phyloP scores from a whole-genome alignment of 2,329 filamentous ascomycete genomes.

The Epichloe amarillans region DNA sequence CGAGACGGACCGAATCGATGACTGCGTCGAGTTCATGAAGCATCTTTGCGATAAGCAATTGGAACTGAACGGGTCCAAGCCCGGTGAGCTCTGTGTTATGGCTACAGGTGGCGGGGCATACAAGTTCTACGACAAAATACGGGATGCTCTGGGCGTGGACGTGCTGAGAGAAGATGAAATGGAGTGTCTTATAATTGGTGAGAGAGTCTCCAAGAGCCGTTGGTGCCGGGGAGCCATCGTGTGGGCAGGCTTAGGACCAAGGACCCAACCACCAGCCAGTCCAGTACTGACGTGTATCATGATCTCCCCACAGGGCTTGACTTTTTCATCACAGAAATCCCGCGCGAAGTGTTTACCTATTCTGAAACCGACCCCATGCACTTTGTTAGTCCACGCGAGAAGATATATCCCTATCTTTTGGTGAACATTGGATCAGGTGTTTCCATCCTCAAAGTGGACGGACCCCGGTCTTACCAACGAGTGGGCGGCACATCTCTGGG shows the following conservation, averaged over 20 bases:
- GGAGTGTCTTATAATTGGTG: conserved; percentile 93
- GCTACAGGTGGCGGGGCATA: conserved; percentile 92
- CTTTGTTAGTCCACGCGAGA: conserved; percentile 65
- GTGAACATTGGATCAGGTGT: conserved; percentile 98
- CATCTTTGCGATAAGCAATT: conserved; percentile 73
- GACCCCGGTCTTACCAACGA: conserved; percentile 72
- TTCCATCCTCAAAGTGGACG: conserved; percentile 92
- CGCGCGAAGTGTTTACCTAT: conserved; percentile 93
- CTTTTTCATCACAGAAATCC: conserved; percentile 99
- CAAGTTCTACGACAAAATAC: conserved; percentile 91
- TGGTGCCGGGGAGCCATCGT: not conserved
- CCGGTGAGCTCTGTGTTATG: conserved; percentile 74
- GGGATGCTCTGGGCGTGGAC: conserved; percentile 69
- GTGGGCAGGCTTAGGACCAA: not conserved
- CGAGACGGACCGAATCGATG: conserved; percentile 87
- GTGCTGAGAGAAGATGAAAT: conserved; percentile 93
- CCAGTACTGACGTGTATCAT: not conserved
- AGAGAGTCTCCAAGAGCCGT: conserved; percentile 10
- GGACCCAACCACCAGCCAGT: not conserved
- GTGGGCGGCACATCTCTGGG: conserved; percentile 92
- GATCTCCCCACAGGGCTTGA: conserved; percentile 54
- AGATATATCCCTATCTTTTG: conserved; percentile 87
- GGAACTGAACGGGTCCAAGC: conserved; percentile 56
- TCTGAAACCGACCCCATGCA: conserved; percentile 83
- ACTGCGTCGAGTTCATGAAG: conserved; percentile 85